Evolutionary conservation across 345 rosid species (phyloP), one percentile per base, ranked within the genome.

Genomic region (Salix suchowensis): DNA sequence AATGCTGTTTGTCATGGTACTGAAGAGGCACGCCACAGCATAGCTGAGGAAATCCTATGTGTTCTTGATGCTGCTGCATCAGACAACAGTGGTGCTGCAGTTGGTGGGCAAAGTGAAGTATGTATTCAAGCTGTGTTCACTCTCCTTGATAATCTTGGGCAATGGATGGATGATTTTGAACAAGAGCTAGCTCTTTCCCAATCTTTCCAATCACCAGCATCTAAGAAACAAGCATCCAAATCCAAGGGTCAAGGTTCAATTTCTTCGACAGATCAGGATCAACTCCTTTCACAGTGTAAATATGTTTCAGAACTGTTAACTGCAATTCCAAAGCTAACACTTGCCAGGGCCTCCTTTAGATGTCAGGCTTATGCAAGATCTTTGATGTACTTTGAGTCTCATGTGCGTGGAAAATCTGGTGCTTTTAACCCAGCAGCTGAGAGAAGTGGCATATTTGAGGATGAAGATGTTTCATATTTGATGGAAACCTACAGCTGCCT

Each of bases 331-430:
- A 95, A 91, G 87, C 90, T 90, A 77, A 88, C 92, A 77, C 98
- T 93, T 73, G 92, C 98, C 68, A 89, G 87, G 87, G 96, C 98
- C 74, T 91, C 98, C 73, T 90, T 87, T 80, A 90, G 92, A 80
- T 93, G 97, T 85, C 98, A 89, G 79, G 98, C 98, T 77, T 89
- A 93, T 87, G 98, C 98, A 42, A 90, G 97, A 82, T 88, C 98
- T 77, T 85, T 93, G 86, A 95, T 93, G 98, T 95, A 95, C 84
- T 92, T 93, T 67, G 98, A 95, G 83, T 93, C 98, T 84, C 90
- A 90, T 82, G 98, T 93, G 61, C 91, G 88, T 76, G 91, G 73
- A 81, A 89, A 88, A 77, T 91, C 97, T 42, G 98, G 98, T 74
- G 89, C 98, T 76, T 95, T 93, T 76, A 95, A 95, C 76, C 98